Evolutionary conservation across 805 yeast genomes (phyloP).

Genomic region (Candida sanyiensis): DNA sequence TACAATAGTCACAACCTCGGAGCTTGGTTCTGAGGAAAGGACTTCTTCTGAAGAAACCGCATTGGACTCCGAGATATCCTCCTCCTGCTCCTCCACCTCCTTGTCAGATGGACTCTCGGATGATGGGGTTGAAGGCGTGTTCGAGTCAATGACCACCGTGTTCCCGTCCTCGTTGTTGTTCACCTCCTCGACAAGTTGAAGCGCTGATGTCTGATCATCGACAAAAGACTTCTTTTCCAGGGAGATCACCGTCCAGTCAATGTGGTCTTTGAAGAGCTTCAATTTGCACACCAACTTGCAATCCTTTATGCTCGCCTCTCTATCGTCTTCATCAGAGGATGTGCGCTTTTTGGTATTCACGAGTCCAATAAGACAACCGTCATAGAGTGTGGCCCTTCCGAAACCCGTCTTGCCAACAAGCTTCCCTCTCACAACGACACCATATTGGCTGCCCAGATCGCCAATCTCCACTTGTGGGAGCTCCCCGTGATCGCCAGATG

Average conservation of each 20-base stretch:
- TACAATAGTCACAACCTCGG: background rate
- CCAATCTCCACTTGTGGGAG: slow-evolving; percentile 4
- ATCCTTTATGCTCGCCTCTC: slow-evolving; percentile 1
- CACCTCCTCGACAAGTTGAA: background rate
- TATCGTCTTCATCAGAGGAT: no score
- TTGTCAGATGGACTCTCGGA: no score
- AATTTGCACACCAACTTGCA: slow-evolving; percentile 7
- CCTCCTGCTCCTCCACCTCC: slow-evolving; percentile 1
- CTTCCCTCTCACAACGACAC: slow-evolving; percentile 7
- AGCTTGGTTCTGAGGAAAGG: background rate
- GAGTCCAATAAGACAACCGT: slow-evolving; percentile 8
- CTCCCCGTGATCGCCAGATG: background rate
- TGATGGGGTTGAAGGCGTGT: no score
- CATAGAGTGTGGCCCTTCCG: background rate
- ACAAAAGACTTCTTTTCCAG: background rate
- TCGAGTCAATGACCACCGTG: background rate
- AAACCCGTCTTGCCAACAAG: background rate
- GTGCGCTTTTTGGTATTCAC: slow-evolving; percentile 1
- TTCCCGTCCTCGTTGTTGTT: background rate
- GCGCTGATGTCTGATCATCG: no score
- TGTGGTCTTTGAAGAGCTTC: background rate
- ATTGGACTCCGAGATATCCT: background rate
- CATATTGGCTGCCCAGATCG: slow-evolving; percentile 10
- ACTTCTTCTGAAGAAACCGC: background rate
- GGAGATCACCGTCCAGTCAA: background rate